Evolutionary conservation across 805 yeast species (phyloP), one percentile per base, ranked within the genome.

Genomic region (Kluyveromyces lactis): DNA sequence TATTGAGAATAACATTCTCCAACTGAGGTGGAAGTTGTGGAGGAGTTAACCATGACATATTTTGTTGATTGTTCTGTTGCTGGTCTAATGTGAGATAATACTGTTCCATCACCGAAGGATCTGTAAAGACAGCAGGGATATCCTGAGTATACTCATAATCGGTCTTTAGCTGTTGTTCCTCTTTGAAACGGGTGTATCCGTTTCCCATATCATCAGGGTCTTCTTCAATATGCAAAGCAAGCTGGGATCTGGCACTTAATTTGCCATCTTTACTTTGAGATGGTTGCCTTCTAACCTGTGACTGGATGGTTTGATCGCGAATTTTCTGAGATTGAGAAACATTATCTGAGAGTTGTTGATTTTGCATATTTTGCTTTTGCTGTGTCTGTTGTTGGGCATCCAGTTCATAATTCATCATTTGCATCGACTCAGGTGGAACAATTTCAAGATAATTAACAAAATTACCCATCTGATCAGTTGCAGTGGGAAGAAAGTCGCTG

Each of bases 11-110:
- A 41, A 92, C 97, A 53, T 83, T 82, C 58, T 92, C 98, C 44
- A 92, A 69, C 60, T 90, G 98, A 8, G 98, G 98, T 7, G 98
- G 98, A 36, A 92, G 69, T 56, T 84, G 95, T 17, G 98, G 98
- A 16, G 98, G 97, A 23, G 94, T 86, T 39, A 89, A 45, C 73
- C 73, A 69, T 2, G 71, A 59, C 72, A 68, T 79, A 67, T 64
- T 76, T 66, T 66, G 74, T 63, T 60, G 79, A 61, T 67, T 72
- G 33, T 67, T 68, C 55, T 79, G 80, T 32, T 81, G 75, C 50
- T 75, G 80, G 53, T 84, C 94, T 37, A 84, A 67, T 1, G 90
- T 84, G 33, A 79, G 64, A 52, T 84, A 84, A 53, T 84, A 84
- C 49, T 82, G 87, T 55, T 84, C 90, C 94, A 84, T 84, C 2